Base-by-base conservation (phyloP, 495 filamentous ascomycete species). In the Penicillium daleae region DNA sequence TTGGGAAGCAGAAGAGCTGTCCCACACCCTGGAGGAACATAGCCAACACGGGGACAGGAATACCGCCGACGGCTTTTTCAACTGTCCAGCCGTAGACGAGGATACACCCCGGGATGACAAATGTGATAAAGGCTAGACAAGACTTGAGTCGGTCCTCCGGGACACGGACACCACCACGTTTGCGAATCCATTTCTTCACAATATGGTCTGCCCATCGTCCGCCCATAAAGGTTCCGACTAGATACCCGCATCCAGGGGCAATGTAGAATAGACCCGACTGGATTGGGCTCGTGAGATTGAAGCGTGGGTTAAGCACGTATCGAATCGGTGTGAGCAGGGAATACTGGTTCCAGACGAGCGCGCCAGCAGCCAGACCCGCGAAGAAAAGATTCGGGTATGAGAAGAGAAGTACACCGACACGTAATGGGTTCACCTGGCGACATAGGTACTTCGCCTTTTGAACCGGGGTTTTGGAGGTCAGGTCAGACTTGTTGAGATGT, bases 341-440 rank as follows among this genome's bases (percentile, higher is more conserved):
- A 66, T 91, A 92, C 80, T 89, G 88, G 65, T 89, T 90, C 87
- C 86, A 91, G 54, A 91, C 84, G 1, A 90, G 78, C 29, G 84
- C 80, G 2, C 82, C 81, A 21, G 83, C 84, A 1, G 87, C 86
- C 0, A 91, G 61, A 6, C 82, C 85, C 0, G 83, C 83, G 57
- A 86, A 79, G 53, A 89, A 76, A 13, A 91, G 77, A 66, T 90
- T 92, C 0, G 88, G 88, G 62, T 89, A 90, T 31, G 80, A 71
- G 72, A 86, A 85, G 42, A 75, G 63, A 7, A 90, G 76, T 26
- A 75, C 63, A 10, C 87, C 65, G 10, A 91, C 85, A 17, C 86
- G 82, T 68, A 82, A 71, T 0, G 89, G 89, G 54, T 88, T 90
- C 32, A 86, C 75, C 76, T 88, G 85, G 17, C 76, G 65, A 76